Conservation (phyloP, 371 early-diverging fungal species). For the Mucor indicus region DNA sequence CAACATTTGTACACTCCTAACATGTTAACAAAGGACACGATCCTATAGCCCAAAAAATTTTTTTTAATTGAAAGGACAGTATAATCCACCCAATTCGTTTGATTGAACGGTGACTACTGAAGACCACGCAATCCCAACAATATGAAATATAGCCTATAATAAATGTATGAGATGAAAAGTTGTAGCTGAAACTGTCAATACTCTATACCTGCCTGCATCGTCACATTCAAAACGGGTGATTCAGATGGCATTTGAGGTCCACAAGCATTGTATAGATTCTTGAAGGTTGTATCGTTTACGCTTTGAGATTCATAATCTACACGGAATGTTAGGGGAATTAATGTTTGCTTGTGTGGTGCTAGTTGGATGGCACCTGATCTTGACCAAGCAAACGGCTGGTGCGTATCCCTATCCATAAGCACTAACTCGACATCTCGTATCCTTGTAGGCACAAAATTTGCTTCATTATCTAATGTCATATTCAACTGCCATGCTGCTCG, state of each 20-base stretch:
- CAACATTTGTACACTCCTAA: no score
- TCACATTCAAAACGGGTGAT: conserved; percentile 17
- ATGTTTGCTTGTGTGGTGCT: conserved; percentile 1
- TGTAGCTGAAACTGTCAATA: background rate
- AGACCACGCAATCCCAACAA: conserved; percentile 18
- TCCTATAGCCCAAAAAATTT: no score
- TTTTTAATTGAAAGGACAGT: conserved; percentile 19
- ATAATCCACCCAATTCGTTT: conserved; percentile 12
- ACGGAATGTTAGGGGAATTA: background rate
- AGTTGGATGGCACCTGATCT: conserved; percentile 7
- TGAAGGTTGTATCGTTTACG: conserved; percentile 17
- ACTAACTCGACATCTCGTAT: conserved; percentile 11
- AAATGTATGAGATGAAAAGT: background rate
- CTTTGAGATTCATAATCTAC: conserved; percentile 16
- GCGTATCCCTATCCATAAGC: conserved; percentile 17
- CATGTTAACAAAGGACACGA: no score
- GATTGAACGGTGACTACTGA: background rate
- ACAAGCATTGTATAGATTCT: conserved; percentile 27
- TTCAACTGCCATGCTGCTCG: conserved; percentile 21
- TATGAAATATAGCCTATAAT: conserved; percentile 16
- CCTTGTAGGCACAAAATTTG: conserved; percentile 18
- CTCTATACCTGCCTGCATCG: conserved; percentile 18
- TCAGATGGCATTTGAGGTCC: conserved; percentile 24
- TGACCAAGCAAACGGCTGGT: conserved; percentile 14
- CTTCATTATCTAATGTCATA: conserved; percentile 19